A percentile compares a stretch with the other conserved stretches of the same genome.
Conservation (phyloP, 805 yeast species). For the Candida caryicola region DNA sequence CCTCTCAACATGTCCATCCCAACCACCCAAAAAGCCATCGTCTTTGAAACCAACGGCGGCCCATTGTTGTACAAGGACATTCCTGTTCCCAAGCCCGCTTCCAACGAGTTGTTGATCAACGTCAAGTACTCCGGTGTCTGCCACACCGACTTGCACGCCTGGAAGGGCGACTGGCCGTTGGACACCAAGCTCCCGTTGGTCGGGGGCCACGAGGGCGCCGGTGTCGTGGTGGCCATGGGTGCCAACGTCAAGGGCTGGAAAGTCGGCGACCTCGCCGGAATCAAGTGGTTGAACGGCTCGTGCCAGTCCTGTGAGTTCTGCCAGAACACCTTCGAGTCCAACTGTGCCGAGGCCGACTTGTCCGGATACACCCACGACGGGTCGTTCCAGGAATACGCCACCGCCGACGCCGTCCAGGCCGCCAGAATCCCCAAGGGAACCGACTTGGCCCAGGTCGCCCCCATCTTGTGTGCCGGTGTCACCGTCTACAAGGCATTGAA, state of each 20-base stretch:
- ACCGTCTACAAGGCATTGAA: slow-evolving; percentile 89
- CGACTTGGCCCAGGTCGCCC: slow-evolving; percentile 74
- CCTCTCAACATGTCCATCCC: too few species aligned
- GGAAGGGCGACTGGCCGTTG: slow-evolving; percentile 93
- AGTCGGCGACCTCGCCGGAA: slow-evolving; percentile 78
- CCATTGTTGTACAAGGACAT: slow-evolving; percentile 61
- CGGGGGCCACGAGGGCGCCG: slow-evolving; percentile 92
- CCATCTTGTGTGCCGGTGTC: slow-evolving; percentile 88
- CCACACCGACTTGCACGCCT: slow-evolving; percentile 91
- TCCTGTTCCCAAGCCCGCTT: slow-evolving; percentile 76
- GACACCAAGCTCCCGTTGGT: slow-evolving; percentile 71
- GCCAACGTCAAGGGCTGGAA: slow-evolving; percentile 64
- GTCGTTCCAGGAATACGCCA: slow-evolving; percentile 86
- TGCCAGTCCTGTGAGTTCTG: slow-evolving; percentile 79
- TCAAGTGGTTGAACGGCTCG: slow-evolving; percentile 80
- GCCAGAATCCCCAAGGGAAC: slow-evolving; percentile 73
- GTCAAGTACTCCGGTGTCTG: slow-evolving; percentile 89
- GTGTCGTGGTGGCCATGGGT: slow-evolving; percentile 78
- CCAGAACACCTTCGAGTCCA: slow-evolving; percentile 62
- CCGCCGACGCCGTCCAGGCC: slow-evolving; percentile 86
- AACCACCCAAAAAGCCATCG: slow-evolving; percentile 65
- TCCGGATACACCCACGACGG: slow-evolving; percentile 90
- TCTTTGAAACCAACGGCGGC: slow-evolving; percentile 66
- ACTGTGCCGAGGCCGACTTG: slow-evolving; percentile 61
- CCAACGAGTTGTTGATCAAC: slow-evolving; percentile 75